A percentile compares a stretch with the other conserved stretches of the same genome.
These are phyloP conservation scores for Cryptococcus deneoformans DNA, from an alignment of 1,284 basidiomycete genomes.

Conservation along the genomic window DNA sequence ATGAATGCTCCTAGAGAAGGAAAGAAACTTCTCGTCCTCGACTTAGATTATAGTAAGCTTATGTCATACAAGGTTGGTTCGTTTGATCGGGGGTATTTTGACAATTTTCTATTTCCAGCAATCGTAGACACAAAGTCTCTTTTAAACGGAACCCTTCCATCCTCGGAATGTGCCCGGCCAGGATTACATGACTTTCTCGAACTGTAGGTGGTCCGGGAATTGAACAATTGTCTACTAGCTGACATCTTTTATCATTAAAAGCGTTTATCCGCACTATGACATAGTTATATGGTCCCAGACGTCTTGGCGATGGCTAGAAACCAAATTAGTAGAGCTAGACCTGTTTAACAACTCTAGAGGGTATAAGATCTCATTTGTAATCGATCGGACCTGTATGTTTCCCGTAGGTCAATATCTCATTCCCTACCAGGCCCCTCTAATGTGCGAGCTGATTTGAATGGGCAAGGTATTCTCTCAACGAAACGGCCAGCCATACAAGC, in stretches of 20 bases:
- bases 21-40: constrained; percentile 76
- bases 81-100: background rate
- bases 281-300: constrained; percentile 80
- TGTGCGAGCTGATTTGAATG: background rate
- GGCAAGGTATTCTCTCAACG: constrained; percentile 62
- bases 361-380: constrained; percentile 63
- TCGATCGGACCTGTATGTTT: constrained; percentile 87
- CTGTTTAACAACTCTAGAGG: constrained; percentile 66
- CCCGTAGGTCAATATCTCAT: constrained; percentile 54
- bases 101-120: constrained; percentile 50
- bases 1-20: constrained; percentile 72
- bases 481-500: constrained; percentile 70
- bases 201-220: constrained; percentile 15
- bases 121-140: constrained; percentile 80
- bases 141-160: constrained; percentile 70
- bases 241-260: too few relatives aligned
- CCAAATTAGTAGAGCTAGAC: constrained; percentile 42
- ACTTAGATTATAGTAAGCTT: constrained; percentile 77
- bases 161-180: constrained; percentile 75
- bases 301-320: constrained; percentile 66
- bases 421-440: background rate
- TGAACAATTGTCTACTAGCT: too few relatives aligned
- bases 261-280: constrained; percentile 76
- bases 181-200: constrained; percentile 75
- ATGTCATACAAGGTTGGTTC: background rate